phyloP scores from a whole-genome alignment of 2,329 filamentous ascomycete genomes.

The Annulohypoxylon truncatum region DNA sequence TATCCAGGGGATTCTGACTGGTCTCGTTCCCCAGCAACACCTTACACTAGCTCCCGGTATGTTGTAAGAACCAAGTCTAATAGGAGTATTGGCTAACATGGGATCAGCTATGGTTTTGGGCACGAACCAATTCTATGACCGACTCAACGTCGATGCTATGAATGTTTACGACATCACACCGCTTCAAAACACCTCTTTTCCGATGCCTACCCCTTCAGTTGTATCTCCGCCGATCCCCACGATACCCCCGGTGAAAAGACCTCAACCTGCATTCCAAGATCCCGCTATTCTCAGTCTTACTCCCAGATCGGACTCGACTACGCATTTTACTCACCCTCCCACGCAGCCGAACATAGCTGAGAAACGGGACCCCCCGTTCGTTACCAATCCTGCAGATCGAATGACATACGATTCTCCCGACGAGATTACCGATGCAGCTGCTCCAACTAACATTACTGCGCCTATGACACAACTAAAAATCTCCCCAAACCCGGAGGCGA shows the following conservation, averaged over 20 bases:
- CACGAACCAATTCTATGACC: constrained; percentile 38
- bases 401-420: constrained; percentile 44
- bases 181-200: constrained; percentile 6
- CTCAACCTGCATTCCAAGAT: constrained; percentile 72
- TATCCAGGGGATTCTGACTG: constrained; percentile 39
- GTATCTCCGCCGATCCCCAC: constrained; percentile 39
- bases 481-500: constrained; percentile 25
- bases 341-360: constrained; percentile 49
- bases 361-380: constrained; percentile 48
- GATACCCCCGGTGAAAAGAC: constrained; percentile 41
- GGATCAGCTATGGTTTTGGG: constrained; percentile 33
- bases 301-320: constrained; percentile 53
- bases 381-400: constrained; percentile 42
- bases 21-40: constrained; percentile 43
- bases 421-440: constrained; percentile 41
- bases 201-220: constrained; percentile 41
- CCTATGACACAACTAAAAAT: constrained; percentile 36
- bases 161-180: constrained; percentile 47
- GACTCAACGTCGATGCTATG: constrained; percentile 39
- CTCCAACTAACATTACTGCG: constrained; percentile 13
- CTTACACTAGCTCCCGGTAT: constrained; percentile 44
- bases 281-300: constrained; percentile 83
- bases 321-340: constrained; percentile 43
- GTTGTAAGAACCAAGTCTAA: neutral
- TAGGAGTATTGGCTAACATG: constrained; percentile 5